phyloP scores from a whole-genome alignment of 75 land plant genomes.

The Selaginella moellendorffii region DNA sequence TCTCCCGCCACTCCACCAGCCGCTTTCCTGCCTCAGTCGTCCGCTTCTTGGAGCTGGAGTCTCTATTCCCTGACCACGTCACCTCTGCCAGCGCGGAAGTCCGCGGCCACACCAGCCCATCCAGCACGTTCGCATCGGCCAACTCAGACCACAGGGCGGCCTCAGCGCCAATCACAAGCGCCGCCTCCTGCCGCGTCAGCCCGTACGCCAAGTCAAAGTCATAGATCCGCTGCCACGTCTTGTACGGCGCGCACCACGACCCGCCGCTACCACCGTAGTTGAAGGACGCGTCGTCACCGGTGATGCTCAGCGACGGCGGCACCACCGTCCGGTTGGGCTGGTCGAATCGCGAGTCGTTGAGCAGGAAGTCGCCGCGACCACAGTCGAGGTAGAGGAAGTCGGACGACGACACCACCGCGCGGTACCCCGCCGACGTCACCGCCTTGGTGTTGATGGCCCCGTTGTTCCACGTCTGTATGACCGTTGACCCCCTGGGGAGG shows the following conservation, averaged over 20 bases:
- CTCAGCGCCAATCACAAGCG: conserved; percentile 73
- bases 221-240: conserved; percentile 69
- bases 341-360: neutral
- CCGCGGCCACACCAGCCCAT: conserved; percentile 58
- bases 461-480: conserved; percentile 81
- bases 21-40: conserved; percentile 61
- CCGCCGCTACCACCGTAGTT: conserved; percentile 38
- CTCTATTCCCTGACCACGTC: conserved; percentile 83
- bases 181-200: conserved; percentile 33
- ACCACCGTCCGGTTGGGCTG: neutral
- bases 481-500: conserved; percentile 46
- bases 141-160: conserved; percentile 93
- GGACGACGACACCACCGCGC: conserved; percentile 66
- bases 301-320: neutral
- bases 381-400: conserved; percentile 85
- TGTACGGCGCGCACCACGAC: conserved; percentile 79
- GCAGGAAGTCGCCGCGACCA: conserved; percentile 33
- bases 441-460: conserved; percentile 61
- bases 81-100: conserved; percentile 72
- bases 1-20: conserved; percentile 66
- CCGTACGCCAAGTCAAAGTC: conserved; percentile 45
- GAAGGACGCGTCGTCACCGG: neutral
- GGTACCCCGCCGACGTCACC: conserved; percentile 53
- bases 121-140: conserved; percentile 58
- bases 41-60: conserved; percentile 39